Conservation (phyloP, 2,329 filamentous ascomycete genomes). For the Pseudocercospora crystallina region DNA sequence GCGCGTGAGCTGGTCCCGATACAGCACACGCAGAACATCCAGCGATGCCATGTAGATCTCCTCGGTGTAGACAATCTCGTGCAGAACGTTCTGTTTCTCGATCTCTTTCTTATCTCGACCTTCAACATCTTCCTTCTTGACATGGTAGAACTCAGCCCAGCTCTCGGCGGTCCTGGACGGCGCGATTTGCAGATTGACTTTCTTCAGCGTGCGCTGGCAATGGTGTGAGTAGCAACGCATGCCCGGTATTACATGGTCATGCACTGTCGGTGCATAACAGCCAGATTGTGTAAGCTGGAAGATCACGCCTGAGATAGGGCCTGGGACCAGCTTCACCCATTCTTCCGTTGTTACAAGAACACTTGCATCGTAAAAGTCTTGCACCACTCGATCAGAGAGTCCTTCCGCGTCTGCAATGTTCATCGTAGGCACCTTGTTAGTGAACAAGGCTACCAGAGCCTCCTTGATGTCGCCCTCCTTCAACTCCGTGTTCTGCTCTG, state of each 20-base stretch:
- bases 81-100: slow-evolving; percentile 87
- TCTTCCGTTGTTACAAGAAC: slow-evolving; percentile 88
- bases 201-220: slow-evolving; percentile 90
- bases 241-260: slow-evolving; percentile 65
- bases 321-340: slow-evolving; percentile 90
- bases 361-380: slow-evolving; percentile 74
- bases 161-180: slow-evolving; percentile 70
- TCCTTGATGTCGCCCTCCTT: slow-evolving; percentile 83
- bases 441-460: slow-evolving; percentile 84
- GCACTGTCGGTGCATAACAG: slow-evolving; percentile 84
- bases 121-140: slow-evolving; percentile 75
- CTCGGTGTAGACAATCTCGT: slow-evolving; percentile 93
- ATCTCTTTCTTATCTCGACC: slow-evolving; percentile 79
- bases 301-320: slow-evolving; percentile 80
- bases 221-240: slow-evolving; percentile 85
- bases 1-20: slow-evolving; percentile 73
- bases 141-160: slow-evolving; percentile 85
- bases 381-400: slow-evolving; percentile 73
- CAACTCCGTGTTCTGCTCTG: slow-evolving; percentile 82
- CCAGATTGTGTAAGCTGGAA: slow-evolving; percentile 90
- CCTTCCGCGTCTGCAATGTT: slow-evolving; percentile 95
- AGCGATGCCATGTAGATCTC: slow-evolving; percentile 88
- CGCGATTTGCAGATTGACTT: slow-evolving; percentile 81
- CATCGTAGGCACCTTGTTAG: slow-evolving; percentile 94
- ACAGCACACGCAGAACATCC: slow-evolving; percentile 79